Conservation (phyloP, 768 basidiomycete species). For the Leucosporidium yakuticum region DNA sequence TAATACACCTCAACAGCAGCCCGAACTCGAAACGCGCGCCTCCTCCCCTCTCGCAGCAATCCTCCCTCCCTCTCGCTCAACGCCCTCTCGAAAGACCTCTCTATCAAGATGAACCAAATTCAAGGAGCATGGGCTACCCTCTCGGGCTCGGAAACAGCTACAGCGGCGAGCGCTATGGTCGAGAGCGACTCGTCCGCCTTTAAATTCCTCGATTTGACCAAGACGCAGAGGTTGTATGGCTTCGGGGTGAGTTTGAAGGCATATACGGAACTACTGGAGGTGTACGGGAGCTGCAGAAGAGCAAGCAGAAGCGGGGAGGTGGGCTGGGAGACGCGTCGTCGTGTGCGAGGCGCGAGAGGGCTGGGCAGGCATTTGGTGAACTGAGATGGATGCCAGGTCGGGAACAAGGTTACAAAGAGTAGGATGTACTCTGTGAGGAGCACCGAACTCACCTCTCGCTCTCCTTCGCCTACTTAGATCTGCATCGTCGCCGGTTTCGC, state of each 20-base stretch:
- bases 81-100: not conserved
- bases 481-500: conserved; percentile 24
- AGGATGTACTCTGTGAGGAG: not conserved
- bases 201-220: conserved; percentile 24
- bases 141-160: conserved; percentile 18
- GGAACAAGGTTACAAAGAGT: not conserved
- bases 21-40: no score
- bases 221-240: conserved; percentile 28
- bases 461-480: not conserved
- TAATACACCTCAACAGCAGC: no score
- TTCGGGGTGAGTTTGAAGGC: conserved; percentile 20
- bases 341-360: not conserved
- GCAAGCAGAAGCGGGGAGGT: no score
- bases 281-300: not conserved
- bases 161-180: not conserved
- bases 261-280: not conserved
- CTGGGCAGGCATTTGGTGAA: not conserved
- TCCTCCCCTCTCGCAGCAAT: no score
- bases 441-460: not conserved
- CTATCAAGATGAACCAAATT: not conserved
- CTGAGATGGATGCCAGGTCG: not conserved
- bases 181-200: conserved; percentile 25
- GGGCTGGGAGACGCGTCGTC: not conserved
- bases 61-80: no score
- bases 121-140: conserved; percentile 14